Conservation (phyloP, 1,284 basidiomycete species). For the Ganoderma boninense region DNA sequence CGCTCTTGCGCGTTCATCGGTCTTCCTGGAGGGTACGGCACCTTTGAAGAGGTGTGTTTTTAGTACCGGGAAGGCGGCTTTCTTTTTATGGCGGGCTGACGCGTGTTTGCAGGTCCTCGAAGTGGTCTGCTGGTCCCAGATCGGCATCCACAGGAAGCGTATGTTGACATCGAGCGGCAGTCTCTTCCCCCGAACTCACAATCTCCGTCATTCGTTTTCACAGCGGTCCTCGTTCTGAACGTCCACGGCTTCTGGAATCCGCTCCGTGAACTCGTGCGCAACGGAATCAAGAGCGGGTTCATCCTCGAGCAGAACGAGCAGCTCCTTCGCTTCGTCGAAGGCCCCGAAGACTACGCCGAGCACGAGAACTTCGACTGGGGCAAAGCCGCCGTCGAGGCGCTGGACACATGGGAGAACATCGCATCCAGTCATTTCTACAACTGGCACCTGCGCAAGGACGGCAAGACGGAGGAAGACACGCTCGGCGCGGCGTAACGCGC, state of each 20-base stretch:
- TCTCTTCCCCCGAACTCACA: no score
- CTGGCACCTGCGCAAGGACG: slow-evolving; percentile 40
- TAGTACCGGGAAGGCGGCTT: not conserved
- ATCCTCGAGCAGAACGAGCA: slow-evolving; percentile 68
- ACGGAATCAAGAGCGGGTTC: slow-evolving; percentile 78
- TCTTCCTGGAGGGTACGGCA: slow-evolving; percentile 92
- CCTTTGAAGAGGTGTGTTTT: slow-evolving; percentile 84
- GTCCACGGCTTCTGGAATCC: slow-evolving; percentile 84
- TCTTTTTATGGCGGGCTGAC: no score
- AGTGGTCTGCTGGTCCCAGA: slow-evolving; percentile 90
- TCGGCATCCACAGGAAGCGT: slow-evolving; percentile 92
- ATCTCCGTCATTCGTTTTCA: not conserved
- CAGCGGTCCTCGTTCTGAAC: slow-evolving; percentile 86
- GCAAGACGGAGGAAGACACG: slow-evolving; percentile 24
- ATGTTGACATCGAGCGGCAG: slow-evolving; percentile 41
- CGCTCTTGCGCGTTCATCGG: slow-evolving; percentile 83
- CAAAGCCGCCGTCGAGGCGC: slow-evolving; percentile 66
- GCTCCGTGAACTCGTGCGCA: slow-evolving; percentile 75
- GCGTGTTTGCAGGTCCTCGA: slow-evolving; percentile 72
- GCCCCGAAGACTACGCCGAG: slow-evolving; percentile 61
- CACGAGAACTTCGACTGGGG: slow-evolving; percentile 83
- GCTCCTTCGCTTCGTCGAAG: slow-evolving; percentile 78
- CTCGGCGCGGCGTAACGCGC: slow-evolving; percentile 23
- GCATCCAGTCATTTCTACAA: slow-evolving; percentile 35
- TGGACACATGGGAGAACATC: slow-evolving; percentile 67